Evolutionary conservation across 352 stramenopile species (phyloP), one percentile per base, ranked within the genome.

Genomic region (Blastocystis sp.): DNA sequence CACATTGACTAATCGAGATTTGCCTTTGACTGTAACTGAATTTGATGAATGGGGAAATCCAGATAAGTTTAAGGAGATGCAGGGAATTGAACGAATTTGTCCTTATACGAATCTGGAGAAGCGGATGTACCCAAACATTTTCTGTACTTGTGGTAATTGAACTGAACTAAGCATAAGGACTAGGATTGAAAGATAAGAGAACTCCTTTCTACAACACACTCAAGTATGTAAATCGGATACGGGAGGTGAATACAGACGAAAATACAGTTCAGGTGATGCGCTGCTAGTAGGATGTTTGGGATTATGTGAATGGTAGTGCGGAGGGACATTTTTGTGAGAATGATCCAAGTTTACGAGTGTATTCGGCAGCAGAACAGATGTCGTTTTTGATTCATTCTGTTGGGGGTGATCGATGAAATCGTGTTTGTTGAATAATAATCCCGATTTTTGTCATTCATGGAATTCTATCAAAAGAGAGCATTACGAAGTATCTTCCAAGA

Each of bases 311-410:
- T 21, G 6, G 7, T 83, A 83, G 71, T 27, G 16, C 32, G 1
- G 71, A 59, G 58, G 71, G 71, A 39, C 71, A 83, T 19, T 83
- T 83, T 65, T 52, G 71, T 65, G 71, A 83, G 54, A 83, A 83
- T 27, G 71, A 83, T 83, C 71, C 71, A 32, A 83, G 43, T 42
- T 42, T 65, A 24, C 29, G 51, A 5, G 21, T 83, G 16, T 65
- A 42, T 7, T 83, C 42, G 16, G 32, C 71, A 19, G 51, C 54
- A 29, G 42, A 83, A 42, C 71, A 83, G 29, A 65, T 83, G 24
- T 29, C 71, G 6, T 83, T 83, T 65, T 65, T 83, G 32, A 83
- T 83, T 67, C 71, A 83, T n/a, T 83, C 71, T 35, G 71, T 83
- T 7, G 71, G 71, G 52, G 71, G 71, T 29, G 71, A 65, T 66